Conservation (phyloP, 164 flowering plant genomes). For the Hamamelis virginiana region DNA sequence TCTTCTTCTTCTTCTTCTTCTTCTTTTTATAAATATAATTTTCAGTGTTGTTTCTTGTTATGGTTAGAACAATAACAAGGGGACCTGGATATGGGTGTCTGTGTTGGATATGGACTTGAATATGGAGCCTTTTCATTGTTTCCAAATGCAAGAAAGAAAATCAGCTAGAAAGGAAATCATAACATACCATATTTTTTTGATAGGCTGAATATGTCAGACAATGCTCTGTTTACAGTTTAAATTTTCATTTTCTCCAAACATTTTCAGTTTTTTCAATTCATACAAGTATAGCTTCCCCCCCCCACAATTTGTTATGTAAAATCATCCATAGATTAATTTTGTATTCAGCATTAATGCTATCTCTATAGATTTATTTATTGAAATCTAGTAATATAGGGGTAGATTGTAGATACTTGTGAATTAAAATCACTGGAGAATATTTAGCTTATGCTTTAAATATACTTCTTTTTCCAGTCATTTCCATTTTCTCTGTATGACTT, state of each 20-base stretch:
- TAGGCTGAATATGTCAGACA: neutral
- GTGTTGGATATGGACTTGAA: no score
- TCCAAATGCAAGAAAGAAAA: neutral
- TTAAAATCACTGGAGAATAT: neutral
- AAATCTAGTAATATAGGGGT: no score
- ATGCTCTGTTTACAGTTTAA: neutral
- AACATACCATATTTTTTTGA: neutral
- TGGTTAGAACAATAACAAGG: no score
- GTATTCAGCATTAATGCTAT: neutral
- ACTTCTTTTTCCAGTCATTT: constrained; percentile 52
- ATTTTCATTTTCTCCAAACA: neutral
- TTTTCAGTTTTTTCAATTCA: neutral
- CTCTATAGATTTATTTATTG: neutral
- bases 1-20: no score
- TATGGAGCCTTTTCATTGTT: neutral
- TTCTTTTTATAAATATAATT: no score
- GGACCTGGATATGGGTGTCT: no score
- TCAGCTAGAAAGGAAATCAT: neutral
- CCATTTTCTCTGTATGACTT: constrained; percentile 63
- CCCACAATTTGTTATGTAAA: neutral
- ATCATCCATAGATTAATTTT: neutral
- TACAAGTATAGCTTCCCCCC: neutral
- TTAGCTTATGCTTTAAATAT: neutral
- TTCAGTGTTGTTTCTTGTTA: no score
- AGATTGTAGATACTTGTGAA: neutral